Conservation (phyloP, 2,329 filamentous ascomycete genomes). For the Xylaria sp. region DNA sequence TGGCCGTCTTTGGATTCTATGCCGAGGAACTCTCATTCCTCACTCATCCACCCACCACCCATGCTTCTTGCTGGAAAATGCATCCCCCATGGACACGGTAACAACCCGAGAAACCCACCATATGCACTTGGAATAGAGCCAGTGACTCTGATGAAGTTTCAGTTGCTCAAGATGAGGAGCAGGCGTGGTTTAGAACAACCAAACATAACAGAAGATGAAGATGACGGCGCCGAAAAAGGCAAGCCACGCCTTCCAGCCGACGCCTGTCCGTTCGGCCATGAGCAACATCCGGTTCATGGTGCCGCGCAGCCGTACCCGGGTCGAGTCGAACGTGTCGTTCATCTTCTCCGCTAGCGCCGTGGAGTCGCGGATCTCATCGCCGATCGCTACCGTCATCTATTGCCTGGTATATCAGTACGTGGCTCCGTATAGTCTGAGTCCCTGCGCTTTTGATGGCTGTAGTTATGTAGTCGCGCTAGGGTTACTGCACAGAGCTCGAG, state of each 20-base stretch:
- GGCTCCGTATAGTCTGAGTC: background rate
- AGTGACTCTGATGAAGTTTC: background rate
- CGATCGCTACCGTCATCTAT: conserved; percentile 89
- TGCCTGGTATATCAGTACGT: background rate
- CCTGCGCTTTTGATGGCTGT: conserved; percentile 20
- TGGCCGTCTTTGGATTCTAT: conserved; percentile 15
- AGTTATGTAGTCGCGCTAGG: background rate
- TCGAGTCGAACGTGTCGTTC: conserved; percentile 92
- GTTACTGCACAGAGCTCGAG: background rate
- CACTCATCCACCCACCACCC: background rate
- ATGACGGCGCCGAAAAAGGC: conserved; percentile 84
- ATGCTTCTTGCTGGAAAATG: background rate
- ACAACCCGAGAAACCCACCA: background rate
- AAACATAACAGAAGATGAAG: conserved; percentile 88
- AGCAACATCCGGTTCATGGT: conserved; percentile 97
- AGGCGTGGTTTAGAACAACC: conserved; percentile 69
- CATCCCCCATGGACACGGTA: background rate
- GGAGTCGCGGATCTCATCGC: conserved; percentile 91
- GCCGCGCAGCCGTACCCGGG: conserved; percentile 77
- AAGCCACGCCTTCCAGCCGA: conserved; percentile 94
- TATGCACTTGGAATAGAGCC: background rate
- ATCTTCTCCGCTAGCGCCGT: conserved; percentile 90
- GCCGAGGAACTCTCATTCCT: background rate
- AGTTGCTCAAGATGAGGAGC: background rate
- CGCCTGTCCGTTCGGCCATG: conserved; percentile 94